Base-by-base conservation (phyloP, 306 rosid species). In the Corylus heterophylla region DNA sequence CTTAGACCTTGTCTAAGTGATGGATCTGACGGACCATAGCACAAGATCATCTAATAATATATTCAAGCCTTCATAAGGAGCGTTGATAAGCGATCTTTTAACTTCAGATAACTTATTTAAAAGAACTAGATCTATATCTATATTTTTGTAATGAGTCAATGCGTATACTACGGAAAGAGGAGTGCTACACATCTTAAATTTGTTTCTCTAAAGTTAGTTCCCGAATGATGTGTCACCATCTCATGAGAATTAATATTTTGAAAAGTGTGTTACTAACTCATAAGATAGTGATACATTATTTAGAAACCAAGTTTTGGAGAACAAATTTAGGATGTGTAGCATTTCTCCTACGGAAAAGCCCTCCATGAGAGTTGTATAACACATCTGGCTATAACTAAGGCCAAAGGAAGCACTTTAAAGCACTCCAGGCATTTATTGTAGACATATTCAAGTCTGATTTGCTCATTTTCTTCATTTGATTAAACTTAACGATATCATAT, bases 351-450 rank as follows among this genome's bases (percentile, higher is more conserved):
- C 25, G 25, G 35, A 31, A 31, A 81, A 91, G 89, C 75, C 98
- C 97, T 85, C 98, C 98, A 75, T 22, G 25, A 90, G 97, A 74
- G 94, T 83, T 70, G 90, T 89, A 85, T 89, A 94, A 88, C 97
- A 83, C 88, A 81, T 39, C 89, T 85, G 54, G 90, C 88, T 78
- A 94, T 79, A 79, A 94, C 83, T 52, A 97, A 86, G 69, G 98
- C 97, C 87, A 94, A 87, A 52, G 98, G 97, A 75, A 94, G 98
- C 76, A 86, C 94, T 86, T 88, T 89, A 85, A 94, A 94, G 85
- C 97, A 88, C 61, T 83, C 89, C 61, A 92, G 81, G 84, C 90
- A 94, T 83, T 87, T 94, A 71, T 84, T 78, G 82, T 90, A 92
- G 55, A 92, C 89, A 22, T 76, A 69, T 83, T 86, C 86, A 22